Percentiles rank a stretch among this genome's conserved stretches.
phyloP scores from a whole-genome alignment of 352 stramenopile genomes.

The Phytophthora idaei region DNA sequence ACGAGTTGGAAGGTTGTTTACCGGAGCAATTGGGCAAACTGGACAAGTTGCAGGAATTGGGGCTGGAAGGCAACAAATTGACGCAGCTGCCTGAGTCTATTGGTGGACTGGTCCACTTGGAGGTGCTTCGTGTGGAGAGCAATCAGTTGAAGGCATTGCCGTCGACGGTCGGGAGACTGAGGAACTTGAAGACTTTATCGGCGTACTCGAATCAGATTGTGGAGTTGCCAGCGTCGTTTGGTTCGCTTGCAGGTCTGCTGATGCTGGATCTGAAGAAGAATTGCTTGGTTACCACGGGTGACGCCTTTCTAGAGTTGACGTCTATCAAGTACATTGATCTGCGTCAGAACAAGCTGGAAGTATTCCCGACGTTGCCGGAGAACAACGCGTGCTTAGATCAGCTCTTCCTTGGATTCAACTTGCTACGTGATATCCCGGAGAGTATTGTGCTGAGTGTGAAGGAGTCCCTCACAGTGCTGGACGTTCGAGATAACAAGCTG shows the following conservation, averaged over 20 bases:
- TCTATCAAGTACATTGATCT: slow-evolving; percentile 72
- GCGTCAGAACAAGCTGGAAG: slow-evolving; percentile 69
- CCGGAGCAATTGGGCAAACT: slow-evolving; percentile 55
- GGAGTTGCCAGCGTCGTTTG: slow-evolving; percentile 56
- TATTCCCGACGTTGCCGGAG: slow-evolving; percentile 62
- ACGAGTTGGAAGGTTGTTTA: slow-evolving; percentile 56
- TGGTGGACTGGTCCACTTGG: slow-evolving; percentile 47
- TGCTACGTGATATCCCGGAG: slow-evolving; percentile 52
- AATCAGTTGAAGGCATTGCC: slow-evolving; percentile 64
- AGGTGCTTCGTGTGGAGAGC: slow-evolving; percentile 66
- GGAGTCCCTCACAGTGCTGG: slow-evolving; percentile 73
- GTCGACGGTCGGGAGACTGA: slow-evolving; percentile 52
- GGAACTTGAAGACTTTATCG: slow-evolving; percentile 58
- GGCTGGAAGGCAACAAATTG: slow-evolving; percentile 72
- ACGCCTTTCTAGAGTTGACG: slow-evolving; percentile 39
- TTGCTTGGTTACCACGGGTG: slow-evolving; percentile 39
- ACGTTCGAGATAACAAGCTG: slow-evolving; percentile 85
- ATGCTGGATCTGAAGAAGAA: slow-evolving; percentile 85
- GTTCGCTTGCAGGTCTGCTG: slow-evolving; percentile 46
- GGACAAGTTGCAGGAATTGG: slow-evolving; percentile 64
- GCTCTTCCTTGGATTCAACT: slow-evolving; percentile 81
- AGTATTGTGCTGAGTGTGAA: slow-evolving; percentile 54
- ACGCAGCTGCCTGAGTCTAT: slow-evolving; percentile 59
- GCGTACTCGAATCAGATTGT: slow-evolving; percentile 69
- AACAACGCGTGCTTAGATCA: slow-evolving; percentile 58